Percentiles rank a stretch among this genome's conserved stretches.
These are phyloP conservation scores for Penicillium glabrum DNA, from an alignment of 2,329 filamentous ascomycete species.

Conservation along the genomic window DNA sequence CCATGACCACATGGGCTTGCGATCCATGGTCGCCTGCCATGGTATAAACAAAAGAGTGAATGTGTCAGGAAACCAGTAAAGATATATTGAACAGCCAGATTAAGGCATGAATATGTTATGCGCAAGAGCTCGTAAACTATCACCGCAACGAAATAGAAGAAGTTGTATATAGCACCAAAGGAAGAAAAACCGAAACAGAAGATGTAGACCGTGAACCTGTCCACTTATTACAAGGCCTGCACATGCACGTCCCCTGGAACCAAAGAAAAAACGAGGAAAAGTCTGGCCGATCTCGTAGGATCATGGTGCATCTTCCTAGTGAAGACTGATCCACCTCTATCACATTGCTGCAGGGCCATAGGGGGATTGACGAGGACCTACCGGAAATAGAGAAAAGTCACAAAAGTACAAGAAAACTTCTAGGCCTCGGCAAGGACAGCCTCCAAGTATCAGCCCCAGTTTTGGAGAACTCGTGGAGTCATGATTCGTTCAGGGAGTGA, in stretches of 20 bases:
- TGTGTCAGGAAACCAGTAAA: background rate
- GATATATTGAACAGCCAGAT: background rate
- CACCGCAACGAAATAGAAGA: slow-evolving; percentile 3
- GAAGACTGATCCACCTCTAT: too few species aligned
- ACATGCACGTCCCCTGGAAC: background rate
- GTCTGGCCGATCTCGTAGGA: background rate
- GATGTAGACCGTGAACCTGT: background rate
- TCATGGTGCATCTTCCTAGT: background rate
- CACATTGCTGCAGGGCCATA: background rate
- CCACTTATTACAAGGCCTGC: background rate
- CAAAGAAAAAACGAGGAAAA: background rate
- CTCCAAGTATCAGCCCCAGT: background rate
- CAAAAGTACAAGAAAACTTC: background rate
- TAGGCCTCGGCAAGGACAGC: background rate
- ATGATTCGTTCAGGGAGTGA: background rate
- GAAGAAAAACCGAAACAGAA: background rate
- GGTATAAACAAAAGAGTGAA: background rate
- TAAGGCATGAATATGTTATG: background rate
- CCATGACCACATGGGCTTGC: slow-evolving; percentile 35
- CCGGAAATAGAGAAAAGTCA: slow-evolving; percentile 1
- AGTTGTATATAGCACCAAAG: background rate
- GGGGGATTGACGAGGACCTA: slow-evolving; percentile 1
- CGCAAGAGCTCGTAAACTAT: background rate
- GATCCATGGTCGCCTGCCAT: slow-evolving; percentile 26
- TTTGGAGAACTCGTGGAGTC: background rate